Evolutionary conservation across 148 eudicot species (phyloP).

Genomic region (Oxyria digyna): DNA sequence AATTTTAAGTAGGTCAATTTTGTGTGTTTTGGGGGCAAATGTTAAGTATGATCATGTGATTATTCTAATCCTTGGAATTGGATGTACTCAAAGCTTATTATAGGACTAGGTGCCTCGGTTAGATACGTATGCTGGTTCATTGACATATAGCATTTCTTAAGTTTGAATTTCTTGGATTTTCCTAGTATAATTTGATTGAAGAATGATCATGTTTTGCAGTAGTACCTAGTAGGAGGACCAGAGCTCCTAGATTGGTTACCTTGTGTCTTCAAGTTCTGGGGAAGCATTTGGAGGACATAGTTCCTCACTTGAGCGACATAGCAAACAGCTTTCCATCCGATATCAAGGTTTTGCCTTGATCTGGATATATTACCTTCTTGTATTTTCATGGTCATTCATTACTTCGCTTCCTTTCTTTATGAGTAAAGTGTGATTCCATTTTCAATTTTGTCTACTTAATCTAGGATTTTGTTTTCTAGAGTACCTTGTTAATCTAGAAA

Average conservation of each 20-base stretch:
- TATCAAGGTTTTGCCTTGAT: constrained; percentile 40
- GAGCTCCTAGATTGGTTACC: constrained; percentile 56
- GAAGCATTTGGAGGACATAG: constrained; percentile 70
- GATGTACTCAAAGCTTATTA: not conserved
- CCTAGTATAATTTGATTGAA: not conserved
- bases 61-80: not conserved
- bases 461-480: not conserved
- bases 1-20: not conserved
- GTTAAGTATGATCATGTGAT: not conserved
- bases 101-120: not conserved
- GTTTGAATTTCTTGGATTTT: not conserved
- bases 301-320: constrained; percentile 56
- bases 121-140: not conserved
- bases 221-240: constrained; percentile 22
- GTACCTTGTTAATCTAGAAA: not conserved
- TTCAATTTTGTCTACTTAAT: not conserved
- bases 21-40: not conserved
- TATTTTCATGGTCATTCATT: not conserved
- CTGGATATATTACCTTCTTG: not conserved
- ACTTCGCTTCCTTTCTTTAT: not conserved
- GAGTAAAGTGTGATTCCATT: not conserved
- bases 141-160: not conserved
- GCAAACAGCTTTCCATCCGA: constrained; percentile 46
- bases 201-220: constrained; percentile 18
- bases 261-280: constrained; percentile 67